These are phyloP conservation scores for Eucalyptus erythrocorys DNA, from an alignment of 345 rosid genomes.

Conservation along the genomic window DNA sequence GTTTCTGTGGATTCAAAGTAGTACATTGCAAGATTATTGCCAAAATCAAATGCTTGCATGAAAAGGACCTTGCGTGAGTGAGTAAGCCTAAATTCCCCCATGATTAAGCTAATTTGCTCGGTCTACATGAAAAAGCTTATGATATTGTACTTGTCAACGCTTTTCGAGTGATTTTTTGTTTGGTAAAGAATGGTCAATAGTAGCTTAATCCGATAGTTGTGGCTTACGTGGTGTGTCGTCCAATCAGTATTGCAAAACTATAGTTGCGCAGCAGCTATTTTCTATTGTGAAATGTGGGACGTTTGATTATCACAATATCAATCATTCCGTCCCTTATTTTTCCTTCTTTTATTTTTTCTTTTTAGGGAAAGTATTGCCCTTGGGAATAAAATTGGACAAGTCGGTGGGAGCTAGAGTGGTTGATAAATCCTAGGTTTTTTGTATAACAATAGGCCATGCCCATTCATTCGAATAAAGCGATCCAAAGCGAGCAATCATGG, in stretches of 20 bases:
- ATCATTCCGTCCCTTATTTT: background rate
- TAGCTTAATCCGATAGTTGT: too few species aligned
- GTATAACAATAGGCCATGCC: background rate
- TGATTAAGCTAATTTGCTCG: background rate
- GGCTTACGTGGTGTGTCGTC: background rate
- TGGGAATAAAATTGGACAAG: background rate
- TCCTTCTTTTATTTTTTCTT: fast-evolving
- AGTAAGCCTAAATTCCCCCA: background rate
- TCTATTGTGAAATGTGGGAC: background rate
- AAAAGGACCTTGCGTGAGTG: background rate
- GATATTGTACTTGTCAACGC: background rate
- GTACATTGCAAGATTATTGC: background rate
- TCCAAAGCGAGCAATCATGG: background rate
- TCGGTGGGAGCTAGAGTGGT: background rate
- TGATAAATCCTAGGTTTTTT: background rate
- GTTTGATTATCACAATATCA: background rate
- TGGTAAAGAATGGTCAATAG: background rate
- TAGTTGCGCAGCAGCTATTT: background rate
- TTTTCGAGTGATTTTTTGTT: background rate
- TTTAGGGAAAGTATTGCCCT: background rate
- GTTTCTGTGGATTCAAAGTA: background rate
- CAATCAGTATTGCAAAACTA: background rate
- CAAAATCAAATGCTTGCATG: background rate
- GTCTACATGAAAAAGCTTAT: background rate
- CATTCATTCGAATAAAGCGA: background rate